Percentiles rank a stretch among this genome's conserved stretches.
phyloP scores from a whole-genome alignment of 345 rosid genomes.

The Aquilaria malaccensis region DNA sequence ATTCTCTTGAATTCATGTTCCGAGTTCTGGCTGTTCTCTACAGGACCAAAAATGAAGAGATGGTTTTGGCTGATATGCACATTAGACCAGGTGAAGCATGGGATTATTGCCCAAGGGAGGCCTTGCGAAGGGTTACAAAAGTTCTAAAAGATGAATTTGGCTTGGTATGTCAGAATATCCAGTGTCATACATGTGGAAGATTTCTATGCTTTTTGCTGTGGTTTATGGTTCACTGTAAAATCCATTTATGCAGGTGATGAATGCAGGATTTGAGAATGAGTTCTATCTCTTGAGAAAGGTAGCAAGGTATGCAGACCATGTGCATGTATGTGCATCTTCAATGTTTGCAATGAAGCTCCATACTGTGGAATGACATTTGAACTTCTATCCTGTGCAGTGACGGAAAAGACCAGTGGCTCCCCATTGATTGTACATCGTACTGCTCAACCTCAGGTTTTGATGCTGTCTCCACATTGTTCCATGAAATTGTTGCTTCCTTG shows the following conservation, averaged over 20 bases:
- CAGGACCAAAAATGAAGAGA: conserved; percentile 73
- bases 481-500: conserved; percentile 54
- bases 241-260: conserved; percentile 48
- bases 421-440: conserved; percentile 66
- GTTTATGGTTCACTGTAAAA: conserved; percentile 10
- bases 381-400: conserved; percentile 35
- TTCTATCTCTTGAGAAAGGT: conserved; percentile 72
- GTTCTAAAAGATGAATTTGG: conserved; percentile 76
- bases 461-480: conserved; percentile 55
- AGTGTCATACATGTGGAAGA: not conserved
- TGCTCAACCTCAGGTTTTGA: conserved; percentile 77
- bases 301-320: conserved; percentile 31
- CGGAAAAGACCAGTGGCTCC: conserved; percentile 80
- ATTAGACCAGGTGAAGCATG: conserved; percentile 76
- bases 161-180: conserved; percentile 42
- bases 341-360: not conserved
- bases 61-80: conserved; percentile 95
- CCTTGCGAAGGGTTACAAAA: conserved; percentile 60
- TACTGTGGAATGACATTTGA: conserved; percentile 2
- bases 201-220: not conserved
- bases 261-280: conserved; percentile 98
- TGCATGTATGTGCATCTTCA: conserved; percentile 3
- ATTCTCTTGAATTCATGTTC: no score
- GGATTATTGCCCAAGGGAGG: conserved; percentile 95
- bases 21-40: conserved; percentile 7